Evolutionary conservation across 176 grass and related monocot genomes (phyloP).

Genomic region (Zoysia pacifica): DNA sequence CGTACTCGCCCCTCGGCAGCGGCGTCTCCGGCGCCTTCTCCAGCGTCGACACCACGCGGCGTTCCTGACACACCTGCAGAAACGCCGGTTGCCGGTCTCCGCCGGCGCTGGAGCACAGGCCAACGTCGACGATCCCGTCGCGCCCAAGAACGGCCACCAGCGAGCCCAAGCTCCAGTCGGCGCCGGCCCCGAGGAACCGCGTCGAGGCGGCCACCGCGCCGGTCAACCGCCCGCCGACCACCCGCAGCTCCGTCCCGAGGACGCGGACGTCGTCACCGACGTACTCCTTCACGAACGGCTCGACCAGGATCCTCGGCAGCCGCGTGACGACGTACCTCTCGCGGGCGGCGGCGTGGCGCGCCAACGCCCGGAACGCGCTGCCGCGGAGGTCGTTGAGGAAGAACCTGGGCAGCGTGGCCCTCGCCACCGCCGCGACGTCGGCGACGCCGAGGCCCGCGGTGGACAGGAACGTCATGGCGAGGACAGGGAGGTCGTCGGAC

Average conservation of each 20-base stretch:
- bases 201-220: conserved; percentile 5
- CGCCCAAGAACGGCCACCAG: conserved; percentile 27
- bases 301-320: conserved; percentile 52
- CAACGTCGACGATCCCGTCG: conserved; percentile 41
- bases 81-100: conserved; percentile 23
- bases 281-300: conserved; percentile 60
- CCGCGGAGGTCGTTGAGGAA: conserved; percentile 50
- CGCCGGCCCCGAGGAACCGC: conserved; percentile 30
- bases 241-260: conserved; percentile 44
- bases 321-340: conserved; percentile 49
- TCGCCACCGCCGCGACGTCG: conserved; percentile 42
- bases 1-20: conserved; percentile 51
- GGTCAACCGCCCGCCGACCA: conserved; percentile 21
- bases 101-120: background rate
- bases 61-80: conserved; percentile 45
- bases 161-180: conserved; percentile 6
- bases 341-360: background rate
- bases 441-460: conserved; percentile 38
- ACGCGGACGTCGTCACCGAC: conserved; percentile 41
- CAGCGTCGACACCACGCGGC: conserved; percentile 12
- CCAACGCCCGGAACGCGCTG: conserved; percentile 27
- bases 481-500: conserved; percentile 18
- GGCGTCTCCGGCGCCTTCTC: conserved; percentile 20
- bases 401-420: conserved; percentile 58
- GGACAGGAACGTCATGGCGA: conserved; percentile 56